Percentiles rank a stretch among this genome's conserved stretches.
These are phyloP conservation scores for Podospora pseudocomata DNA, from an alignment of 495 filamentous ascomycete genomes.

Conservation along the genomic window DNA sequence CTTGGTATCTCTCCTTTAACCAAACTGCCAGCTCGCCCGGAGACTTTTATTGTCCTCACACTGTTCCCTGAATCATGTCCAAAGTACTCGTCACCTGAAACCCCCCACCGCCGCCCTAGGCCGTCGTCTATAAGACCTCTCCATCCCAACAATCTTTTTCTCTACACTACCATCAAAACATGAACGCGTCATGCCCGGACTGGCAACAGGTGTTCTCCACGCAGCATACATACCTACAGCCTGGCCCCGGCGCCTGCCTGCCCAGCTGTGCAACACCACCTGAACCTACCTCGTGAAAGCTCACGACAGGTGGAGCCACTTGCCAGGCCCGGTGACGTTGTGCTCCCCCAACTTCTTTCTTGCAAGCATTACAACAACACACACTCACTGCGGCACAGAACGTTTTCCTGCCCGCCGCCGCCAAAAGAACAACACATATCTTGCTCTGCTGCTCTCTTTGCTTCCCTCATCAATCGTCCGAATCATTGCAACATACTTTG, in stretches of 20 bases:
- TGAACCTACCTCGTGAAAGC: neutral
- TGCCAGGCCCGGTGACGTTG: neutral
- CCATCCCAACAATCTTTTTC: neutral
- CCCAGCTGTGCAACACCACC: neutral
- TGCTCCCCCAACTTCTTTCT: neutral
- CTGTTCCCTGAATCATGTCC: neutral
- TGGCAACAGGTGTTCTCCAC: neutral
- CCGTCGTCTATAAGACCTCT: neutral
- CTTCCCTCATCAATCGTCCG: too few relatives aligned
- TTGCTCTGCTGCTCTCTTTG: too few relatives aligned
- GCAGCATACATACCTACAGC: too few relatives aligned
- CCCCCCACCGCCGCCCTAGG: neutral
- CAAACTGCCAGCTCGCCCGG: neutral
- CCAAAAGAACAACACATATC: too few relatives aligned
- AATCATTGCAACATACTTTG: too few relatives aligned
- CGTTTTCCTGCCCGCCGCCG: neutral
- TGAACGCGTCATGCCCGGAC: neutral
- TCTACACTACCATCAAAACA: neutral
- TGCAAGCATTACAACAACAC: neutral
- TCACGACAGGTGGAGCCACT: neutral
- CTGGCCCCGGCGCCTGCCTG: too few relatives aligned
- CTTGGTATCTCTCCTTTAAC: neutral
- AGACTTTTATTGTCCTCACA: neutral
- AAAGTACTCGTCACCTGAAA: neutral
- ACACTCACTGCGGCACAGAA: neutral